Evolutionary conservation across 352 stramenopile species (phyloP), one percentile per base, ranked within the genome.

Genomic region (Peronospora farinosa): DNA sequence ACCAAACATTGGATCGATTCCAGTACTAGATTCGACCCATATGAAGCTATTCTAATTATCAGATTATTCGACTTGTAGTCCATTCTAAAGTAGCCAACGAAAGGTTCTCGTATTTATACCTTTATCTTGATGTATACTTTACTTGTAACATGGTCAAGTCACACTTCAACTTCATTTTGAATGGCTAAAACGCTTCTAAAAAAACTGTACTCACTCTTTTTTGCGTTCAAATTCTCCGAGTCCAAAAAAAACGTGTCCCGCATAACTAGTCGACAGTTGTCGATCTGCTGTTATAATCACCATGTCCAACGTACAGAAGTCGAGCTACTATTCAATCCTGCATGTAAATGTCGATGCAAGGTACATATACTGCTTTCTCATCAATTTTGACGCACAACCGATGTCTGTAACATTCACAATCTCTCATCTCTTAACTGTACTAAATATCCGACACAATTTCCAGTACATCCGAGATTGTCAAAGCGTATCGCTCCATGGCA

Each of bases 381-480:
- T 40, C 15, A 13, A 12, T n/a, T 23, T 21, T 16, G 12, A 21
- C 19, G 1, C 19, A 1, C 19, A 45, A 32, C 17, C 33, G 35
- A 33, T 2, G 21, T 12, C 31, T 57, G 30, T 23, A 42, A 13
- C 17, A 12, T 30, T 35, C 5, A 35, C 8, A 17, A 36, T 23
- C n/a, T 45, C 9, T 13, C 7, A 31, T 17, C 17, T 2, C 8
- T 5, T 31, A 31, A 31, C 27, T 31, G 7, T 31, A 10, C 19
- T 1, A 21, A 21, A 21, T 21, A 21, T 21, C 19, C 19, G 27
- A 31, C 27, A 10, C 7, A 31, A 17, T 7, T 36, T 4, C 15
- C 30, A 98, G 79, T 57, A 64, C 91, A 25, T 71, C 95, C 5
- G 89, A 95, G 40, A 97, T 98, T 46, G 96, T 97, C 59, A 85